Evolutionary conservation across 106 monocot genomes (phyloP), one percentile per base, ranked within the genome.

Genomic region (Iris macrosiphon): DNA sequence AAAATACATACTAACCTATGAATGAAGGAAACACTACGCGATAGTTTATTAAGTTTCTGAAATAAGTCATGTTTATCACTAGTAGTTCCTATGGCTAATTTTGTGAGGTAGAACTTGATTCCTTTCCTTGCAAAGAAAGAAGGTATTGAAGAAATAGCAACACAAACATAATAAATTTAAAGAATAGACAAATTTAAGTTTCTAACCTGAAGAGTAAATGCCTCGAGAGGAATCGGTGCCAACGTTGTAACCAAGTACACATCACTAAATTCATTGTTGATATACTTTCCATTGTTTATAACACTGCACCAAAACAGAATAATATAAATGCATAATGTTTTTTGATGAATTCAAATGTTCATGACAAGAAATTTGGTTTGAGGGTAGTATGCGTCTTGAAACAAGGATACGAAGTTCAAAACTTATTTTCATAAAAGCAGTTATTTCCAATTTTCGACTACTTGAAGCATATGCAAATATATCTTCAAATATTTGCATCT

Each of bases 201-300:
- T 32, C 65, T 69, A 59, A 89, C 96, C 76, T 96, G 89, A 40
- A 96, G 85, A 65, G 76, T 80, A 62, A 96, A 96, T 15, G 83
- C 96, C 67, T 90, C 90, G 38, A 90, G 49, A 51, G 96, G 96
- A 76, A 96, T 96, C 10, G 82, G 96, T 19, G 59, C 68, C 69
- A 90, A 64, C 60, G 79, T 96, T 30, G 96, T 96, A 14, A 96
- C 79, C 11, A 96, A 80, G 72, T 96, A 96, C 6, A 96, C 89
- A 78, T 96, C 90, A 73, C 71, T 75, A 66, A 61, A 96, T 52
- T 96, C 96, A 68, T 96, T 96, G 61, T 96, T 90, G 47, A 83
- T 90, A 42, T 57, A 96, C 9, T 40, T 75, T 4, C 96, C 85
- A 69, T 86, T 72, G 64, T 83, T 86, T 49, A 87, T 73, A 37